Evolutionary conservation across 1,284 basidiomycete genomes (phyloP).

Genomic region (Ustilago lituana): DNA sequence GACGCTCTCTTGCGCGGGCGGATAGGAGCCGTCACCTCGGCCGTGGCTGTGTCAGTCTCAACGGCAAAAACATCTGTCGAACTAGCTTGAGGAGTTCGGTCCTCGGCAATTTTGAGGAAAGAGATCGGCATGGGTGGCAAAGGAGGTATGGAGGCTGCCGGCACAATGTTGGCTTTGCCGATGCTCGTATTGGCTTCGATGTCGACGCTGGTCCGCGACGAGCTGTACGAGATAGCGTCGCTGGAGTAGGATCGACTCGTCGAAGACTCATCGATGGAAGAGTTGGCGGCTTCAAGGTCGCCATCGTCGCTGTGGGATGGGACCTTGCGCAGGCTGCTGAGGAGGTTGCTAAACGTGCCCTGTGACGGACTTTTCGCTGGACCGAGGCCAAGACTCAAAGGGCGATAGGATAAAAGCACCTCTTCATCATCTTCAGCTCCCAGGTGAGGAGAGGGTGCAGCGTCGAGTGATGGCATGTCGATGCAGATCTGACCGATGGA

Average conservation of each 20-base stretch:
- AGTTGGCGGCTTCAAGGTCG: slow-evolving; percentile 36
- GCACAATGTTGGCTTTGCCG: slow-evolving; percentile 44
- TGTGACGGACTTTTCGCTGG: slow-evolving; percentile 37
- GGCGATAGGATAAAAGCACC: slow-evolving; percentile 20
- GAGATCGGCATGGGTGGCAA: slow-evolving; percentile 43
- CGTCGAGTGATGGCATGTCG: slow-evolving; percentile 22
- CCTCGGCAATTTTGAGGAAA: slow-evolving; percentile 17
- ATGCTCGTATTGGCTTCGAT: slow-evolving; percentile 43
- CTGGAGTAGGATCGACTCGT: slow-evolving; percentile 29
- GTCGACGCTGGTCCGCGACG: slow-evolving; percentile 44
- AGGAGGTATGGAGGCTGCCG: slow-evolving; percentile 33
- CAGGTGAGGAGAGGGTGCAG: slow-evolving; percentile 7
- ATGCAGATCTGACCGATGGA: slow-evolving; percentile 36
- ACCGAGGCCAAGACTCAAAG: slow-evolving; percentile 44
- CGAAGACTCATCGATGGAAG: slow-evolving; percentile 17
- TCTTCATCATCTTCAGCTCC: slow-evolving; percentile 8
- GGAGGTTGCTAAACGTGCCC: slow-evolving; percentile 35
- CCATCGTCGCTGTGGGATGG: slow-evolving; percentile 9
- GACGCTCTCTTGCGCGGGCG: slow-evolving; percentile 32
- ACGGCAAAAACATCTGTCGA: slow-evolving; percentile 10
- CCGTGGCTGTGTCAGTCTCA: neutral
- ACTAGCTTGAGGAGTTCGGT: slow-evolving; percentile 12
- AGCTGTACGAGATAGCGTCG: slow-evolving; percentile 39
- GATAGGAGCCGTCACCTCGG: neutral
- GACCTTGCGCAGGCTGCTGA: slow-evolving; percentile 19